A percentile compares a stretch with the other conserved stretches of the same genome.
These are phyloP conservation scores for Irpex sp. DNA, from an alignment of 1,284 basidiomycete genomes.

Conservation along the genomic window DNA sequence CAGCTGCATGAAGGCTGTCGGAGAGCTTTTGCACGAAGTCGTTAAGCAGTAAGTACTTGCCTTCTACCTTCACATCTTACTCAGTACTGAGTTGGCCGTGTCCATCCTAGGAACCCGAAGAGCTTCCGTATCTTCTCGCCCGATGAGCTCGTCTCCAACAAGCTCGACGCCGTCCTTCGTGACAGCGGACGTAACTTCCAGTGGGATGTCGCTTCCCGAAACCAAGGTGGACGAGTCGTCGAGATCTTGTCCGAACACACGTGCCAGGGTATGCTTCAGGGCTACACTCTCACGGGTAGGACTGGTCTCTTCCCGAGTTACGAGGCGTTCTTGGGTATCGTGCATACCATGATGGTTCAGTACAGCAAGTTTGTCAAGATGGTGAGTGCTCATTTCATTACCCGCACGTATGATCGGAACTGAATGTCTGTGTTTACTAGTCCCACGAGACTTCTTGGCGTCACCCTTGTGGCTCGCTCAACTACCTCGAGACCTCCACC, in stretches of 20 bases:
- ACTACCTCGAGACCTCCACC: conserved; percentile 84
- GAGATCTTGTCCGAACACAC: conserved; percentile 90
- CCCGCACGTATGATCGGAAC: background rate
- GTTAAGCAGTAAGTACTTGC: conserved; percentile 43
- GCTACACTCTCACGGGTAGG: conserved; percentile 80
- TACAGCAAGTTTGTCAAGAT: conserved; percentile 87
- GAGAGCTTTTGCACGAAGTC: conserved; percentile 55
- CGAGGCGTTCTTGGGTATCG: conserved; percentile 81
- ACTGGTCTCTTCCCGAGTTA: conserved; percentile 87
- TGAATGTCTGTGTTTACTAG: conserved; percentile 12
- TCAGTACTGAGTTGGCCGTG: background rate
- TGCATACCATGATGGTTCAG: conserved; percentile 80
- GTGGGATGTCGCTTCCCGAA: conserved; percentile 67
- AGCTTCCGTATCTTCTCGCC: conserved; percentile 90
- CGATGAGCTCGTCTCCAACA: conserved; percentile 88
- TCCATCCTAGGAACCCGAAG: conserved; percentile 54
- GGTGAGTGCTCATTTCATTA: conserved; percentile 26
- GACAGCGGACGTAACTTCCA: conserved; percentile 74
- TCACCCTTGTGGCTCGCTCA: conserved; percentile 69
- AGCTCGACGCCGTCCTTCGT: conserved; percentile 76
- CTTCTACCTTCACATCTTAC: background rate
- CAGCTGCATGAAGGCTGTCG: conserved; percentile 79
- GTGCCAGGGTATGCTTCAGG: conserved; percentile 84
- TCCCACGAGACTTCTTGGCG: conserved; percentile 77
- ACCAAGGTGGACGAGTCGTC: conserved; percentile 72